Evolutionary conservation across 306 rosid genomes (phyloP).

Genomic region (Datisca glomerata): DNA sequence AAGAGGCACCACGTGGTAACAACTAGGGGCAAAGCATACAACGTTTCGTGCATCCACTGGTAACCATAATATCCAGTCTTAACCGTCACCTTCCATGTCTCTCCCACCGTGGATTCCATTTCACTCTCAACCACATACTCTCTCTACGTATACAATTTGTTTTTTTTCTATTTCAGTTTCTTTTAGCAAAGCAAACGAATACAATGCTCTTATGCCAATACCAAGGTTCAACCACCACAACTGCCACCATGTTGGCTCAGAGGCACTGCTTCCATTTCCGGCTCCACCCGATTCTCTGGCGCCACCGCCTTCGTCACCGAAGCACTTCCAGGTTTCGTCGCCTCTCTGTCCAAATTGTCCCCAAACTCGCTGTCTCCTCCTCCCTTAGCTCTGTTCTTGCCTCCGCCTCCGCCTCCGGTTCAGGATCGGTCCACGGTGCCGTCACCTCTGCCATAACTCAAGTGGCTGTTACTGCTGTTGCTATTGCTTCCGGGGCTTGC

Average conservation of each 20-base stretch:
- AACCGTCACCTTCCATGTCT: too few species aligned
- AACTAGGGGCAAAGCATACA: too few species aligned
- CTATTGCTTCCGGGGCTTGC: conserved; percentile 97
- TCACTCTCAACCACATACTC: background rate
- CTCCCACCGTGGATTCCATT: background rate
- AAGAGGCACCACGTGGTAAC: too few species aligned
- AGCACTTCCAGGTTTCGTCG: conserved; percentile 34
- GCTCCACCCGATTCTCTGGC: conserved; percentile 24
- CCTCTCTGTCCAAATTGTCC: conserved; percentile 32
- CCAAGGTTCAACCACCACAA: conserved; percentile 1
- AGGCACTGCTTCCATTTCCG: conserved; percentile 24
- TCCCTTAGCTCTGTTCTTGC: conserved; percentile 42
- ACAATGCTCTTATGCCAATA: conserved; percentile 38
- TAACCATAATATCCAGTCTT: too few species aligned
- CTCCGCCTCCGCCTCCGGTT: conserved; percentile 45
- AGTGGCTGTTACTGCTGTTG: conserved; percentile 91
- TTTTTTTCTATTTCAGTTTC: background rate
- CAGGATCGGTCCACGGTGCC: conserved; percentile 55
- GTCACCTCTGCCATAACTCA: conserved; percentile 91
- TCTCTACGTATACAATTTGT: background rate
- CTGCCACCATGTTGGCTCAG: conserved; percentile 30
- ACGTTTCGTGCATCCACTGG: too few species aligned
- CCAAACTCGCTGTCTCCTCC: conserved; percentile 32
- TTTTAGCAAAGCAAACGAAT: background rate
- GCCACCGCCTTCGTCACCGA: conserved; percentile 18